Conservation (phyloP, 495 filamentous ascomycete species). For the Haplographium delicatum region DNA sequence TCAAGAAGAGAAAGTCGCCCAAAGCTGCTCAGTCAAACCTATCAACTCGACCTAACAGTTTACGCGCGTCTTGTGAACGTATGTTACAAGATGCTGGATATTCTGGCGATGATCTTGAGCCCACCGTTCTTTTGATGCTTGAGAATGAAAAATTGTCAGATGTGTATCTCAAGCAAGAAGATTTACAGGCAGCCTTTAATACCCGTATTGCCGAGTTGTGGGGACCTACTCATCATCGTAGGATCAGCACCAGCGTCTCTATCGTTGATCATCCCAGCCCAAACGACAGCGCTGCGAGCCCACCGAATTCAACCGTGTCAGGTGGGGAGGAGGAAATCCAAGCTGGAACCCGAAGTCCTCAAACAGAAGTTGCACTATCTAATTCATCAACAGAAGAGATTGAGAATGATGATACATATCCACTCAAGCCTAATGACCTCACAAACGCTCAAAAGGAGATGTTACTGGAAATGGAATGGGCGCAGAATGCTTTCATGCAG, state of each 20-base stretch:
- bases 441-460: slow-evolving; percentile 50
- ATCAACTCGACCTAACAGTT: background rate
- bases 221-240: no score
- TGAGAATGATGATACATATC: background rate
- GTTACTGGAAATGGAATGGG: slow-evolving; percentile 52
- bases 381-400: background rate
- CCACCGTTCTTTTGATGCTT: slow-evolving; percentile 21
- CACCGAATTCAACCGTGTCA: background rate
- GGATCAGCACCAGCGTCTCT: background rate
- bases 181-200: background rate
- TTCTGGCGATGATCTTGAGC: slow-evolving; percentile 12
- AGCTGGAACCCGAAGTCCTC: background rate
- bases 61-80: slow-evolving; percentile 7
- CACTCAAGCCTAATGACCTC: slow-evolving; percentile 38
- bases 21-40: background rate
- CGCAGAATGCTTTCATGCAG: slow-evolving; percentile 51
- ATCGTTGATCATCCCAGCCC: background rate
- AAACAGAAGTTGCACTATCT: background rate
- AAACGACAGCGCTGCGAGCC: background rate
- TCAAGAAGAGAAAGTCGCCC: background rate
- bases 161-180: background rate
- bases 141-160: slow-evolving; percentile 18
- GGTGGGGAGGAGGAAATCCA: slow-evolving; percentile 2
- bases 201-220: background rate
- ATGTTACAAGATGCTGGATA: slow-evolving; percentile 26